Conservation (phyloP, 768 basidiomycete species). For the Trichaptum fuscoviolaceum region DNA sequence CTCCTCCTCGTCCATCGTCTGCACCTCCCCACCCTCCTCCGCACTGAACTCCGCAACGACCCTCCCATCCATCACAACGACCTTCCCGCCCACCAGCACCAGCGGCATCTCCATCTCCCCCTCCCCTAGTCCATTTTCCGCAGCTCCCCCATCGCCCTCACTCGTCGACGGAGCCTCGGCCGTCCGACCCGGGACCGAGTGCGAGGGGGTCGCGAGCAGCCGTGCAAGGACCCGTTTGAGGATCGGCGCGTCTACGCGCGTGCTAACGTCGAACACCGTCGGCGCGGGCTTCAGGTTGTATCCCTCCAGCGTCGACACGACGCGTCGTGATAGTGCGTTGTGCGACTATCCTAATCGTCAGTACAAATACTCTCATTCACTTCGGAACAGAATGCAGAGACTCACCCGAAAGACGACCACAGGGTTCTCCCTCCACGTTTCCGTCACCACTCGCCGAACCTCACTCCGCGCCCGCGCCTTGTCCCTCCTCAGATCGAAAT, state of each 20-base stretch:
- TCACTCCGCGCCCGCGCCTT: slow-evolving; percentile 51
- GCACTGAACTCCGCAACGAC: neutral
- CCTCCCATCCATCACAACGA: neutral
- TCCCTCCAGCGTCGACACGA: neutral
- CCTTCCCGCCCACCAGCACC: neutral
- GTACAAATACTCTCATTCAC: neutral
- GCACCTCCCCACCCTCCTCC: neutral
- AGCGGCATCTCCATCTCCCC: neutral
- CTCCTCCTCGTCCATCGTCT: neutral
- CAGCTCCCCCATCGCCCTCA: neutral
- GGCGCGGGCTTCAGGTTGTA: neutral
- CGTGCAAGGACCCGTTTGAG: neutral
- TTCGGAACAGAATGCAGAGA: neutral
- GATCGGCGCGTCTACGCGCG: neutral
- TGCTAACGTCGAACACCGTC: neutral
- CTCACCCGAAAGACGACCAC: slow-evolving; percentile 52
- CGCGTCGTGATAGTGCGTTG: neutral
- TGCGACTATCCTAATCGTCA: neutral
- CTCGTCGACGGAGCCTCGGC: neutral
- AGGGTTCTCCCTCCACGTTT: slow-evolving; percentile 70
- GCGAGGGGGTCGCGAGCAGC: neutral
- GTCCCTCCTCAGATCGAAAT: slow-evolving; percentile 67
- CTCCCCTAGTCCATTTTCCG: neutral
- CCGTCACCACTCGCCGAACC: slow-evolving; percentile 49
- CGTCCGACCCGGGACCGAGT: too few relatives aligned